A percentile compares a stretch with the other conserved stretches of the same genome.
Evolutionary conservation across 2,329 filamentous ascomycete species (phyloP).

Genomic region (Neonectria hederae): DNA sequence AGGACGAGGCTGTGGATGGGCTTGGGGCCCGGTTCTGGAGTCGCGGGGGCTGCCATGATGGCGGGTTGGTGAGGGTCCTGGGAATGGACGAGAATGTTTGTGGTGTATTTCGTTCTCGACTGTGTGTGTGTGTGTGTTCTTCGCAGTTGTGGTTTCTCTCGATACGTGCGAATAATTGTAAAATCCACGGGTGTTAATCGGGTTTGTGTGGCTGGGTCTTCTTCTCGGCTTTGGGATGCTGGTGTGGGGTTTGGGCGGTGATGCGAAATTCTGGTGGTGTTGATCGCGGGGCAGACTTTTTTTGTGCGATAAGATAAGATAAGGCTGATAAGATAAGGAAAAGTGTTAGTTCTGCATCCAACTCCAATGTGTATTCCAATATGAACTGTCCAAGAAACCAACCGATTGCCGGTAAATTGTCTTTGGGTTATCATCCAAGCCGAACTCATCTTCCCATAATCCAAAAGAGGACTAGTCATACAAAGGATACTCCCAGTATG

Average conservation of each 20-base stretch:
- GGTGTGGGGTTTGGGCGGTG: constrained; percentile 2
- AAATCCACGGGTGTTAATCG: not conserved
- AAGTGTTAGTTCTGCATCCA: too few species aligned
- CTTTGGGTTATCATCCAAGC: too few species aligned
- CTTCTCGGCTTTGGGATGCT: not conserved
- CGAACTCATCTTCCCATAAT: too few species aligned
- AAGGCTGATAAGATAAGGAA: constrained; percentile 5
- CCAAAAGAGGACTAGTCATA: too few species aligned
- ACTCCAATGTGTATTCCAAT: too few species aligned
- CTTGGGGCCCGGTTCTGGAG: constrained; percentile 56
- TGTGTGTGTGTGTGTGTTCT: too few species aligned
- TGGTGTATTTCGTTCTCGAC: too few species aligned
- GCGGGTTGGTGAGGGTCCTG: not conserved
- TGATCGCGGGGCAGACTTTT: constrained; percentile 12
- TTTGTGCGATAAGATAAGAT: constrained; percentile 11
- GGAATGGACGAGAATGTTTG: not conserved
- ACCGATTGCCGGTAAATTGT: too few species aligned
- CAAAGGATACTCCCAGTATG: too few species aligned
- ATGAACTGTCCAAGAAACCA: too few species aligned
- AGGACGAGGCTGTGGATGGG: constrained; percentile 85
- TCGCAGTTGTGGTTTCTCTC: too few species aligned
- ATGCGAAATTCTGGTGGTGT: constrained; percentile 8
- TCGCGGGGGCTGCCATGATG: constrained; percentile 1
- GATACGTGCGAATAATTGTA: not conserved
- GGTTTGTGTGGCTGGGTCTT: constrained; percentile 2